Base-by-base conservation (phyloP, 345 rosid genomes). In the Heritiera littoralis region DNA sequence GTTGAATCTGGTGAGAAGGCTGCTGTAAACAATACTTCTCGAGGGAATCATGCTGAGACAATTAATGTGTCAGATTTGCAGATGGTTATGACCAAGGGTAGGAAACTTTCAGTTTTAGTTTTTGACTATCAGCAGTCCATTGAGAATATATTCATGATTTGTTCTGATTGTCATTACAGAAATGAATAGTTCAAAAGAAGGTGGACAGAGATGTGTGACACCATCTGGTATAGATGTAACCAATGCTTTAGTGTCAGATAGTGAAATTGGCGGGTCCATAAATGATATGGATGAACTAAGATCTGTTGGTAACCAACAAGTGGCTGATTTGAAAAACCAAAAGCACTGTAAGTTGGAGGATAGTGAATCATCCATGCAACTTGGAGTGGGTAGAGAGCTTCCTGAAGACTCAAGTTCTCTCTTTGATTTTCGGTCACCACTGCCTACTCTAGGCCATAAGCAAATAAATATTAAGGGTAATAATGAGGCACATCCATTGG, bases 371-470 rank as follows among this genome's bases (percentile, higher is more conserved):
- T 45, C 60, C 74, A 54, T 74, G 78, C 48, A 85, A 76, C 75
- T 80, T 79, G 89, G 81, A 68, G 55, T 71, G 43, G 81, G 78
- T 60, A 49, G 83, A 23, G 80, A 79, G 78, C 88, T 86, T 75
- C 86, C 88, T 51, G 89, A 85, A 83, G 88, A 87, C 75, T 86
- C 90, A 6, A 83, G 84, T 51, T 88, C 87, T 79, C 78, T 86
- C 48, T 81, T 86, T 80, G 81, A 75, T 76, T 46, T 84, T 51
- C 63, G 77, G 28, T 80, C 89, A 38, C n/a, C 82, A 63, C 88
- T 80, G 80, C 84, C 83, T 75, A 76, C 46, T 18, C 63, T 74
- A 52, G 66, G 66, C 64, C 35, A 20, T 66, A 82, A 71, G 63
- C 75, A 43, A 61, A 73, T 70, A 28, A 77, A 72, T 70, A 66